Base-by-base conservation (phyloP, 129 eudicot genomes). In the Escallonia herrerae region DNA sequence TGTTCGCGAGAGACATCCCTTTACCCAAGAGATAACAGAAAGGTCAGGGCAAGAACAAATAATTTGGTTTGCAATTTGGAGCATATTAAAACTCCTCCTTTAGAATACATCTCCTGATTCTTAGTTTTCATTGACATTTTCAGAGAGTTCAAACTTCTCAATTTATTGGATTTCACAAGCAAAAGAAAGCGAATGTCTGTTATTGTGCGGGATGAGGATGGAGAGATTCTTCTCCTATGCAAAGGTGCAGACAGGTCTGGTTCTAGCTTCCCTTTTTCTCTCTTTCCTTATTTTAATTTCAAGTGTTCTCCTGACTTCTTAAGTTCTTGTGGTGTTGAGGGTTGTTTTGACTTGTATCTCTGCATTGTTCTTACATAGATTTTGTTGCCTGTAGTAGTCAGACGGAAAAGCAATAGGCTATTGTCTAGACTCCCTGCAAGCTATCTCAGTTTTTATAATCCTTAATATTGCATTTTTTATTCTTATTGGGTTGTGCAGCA, bases 231-330 rank as follows among this genome's bases (percentile, higher is more conserved):
- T 82, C 84, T 94, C 80, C 73, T 94, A 10, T 94, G 99, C 76
- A 94, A 94, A 86, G 99, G 99, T 13, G 99, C 99, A 51, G 99
- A 94, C 90, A 94, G 95, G 99, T 94, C 11, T n/a, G 87, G 60
- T 61, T 66, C 65, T 68, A 42, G 39, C 15, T 42, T 6, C 72
- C 40, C 54, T n/a, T 40, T 41, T 33, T 7, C 4, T 56, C 22
- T 46, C 44, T 63, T 55, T 39, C 11, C 22, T n/a, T 51, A 40
- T 59, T 11, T 65, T 33, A 43, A 38, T 60, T 58, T 51, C 41
- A 51, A 0, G 33, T 22, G 33, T 40, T 37, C 7, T 33, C 56
- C 43, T 68, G 43, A 63, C 10, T 46, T 63, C 39, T 38, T 43
- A 45, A 33, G 47, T 60, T n/a, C 49, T 60, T 40, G 8, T 44